phyloP scores from a whole-genome alignment of 2,329 filamentous ascomycete species.

The Tympanopsis confertula region DNA sequence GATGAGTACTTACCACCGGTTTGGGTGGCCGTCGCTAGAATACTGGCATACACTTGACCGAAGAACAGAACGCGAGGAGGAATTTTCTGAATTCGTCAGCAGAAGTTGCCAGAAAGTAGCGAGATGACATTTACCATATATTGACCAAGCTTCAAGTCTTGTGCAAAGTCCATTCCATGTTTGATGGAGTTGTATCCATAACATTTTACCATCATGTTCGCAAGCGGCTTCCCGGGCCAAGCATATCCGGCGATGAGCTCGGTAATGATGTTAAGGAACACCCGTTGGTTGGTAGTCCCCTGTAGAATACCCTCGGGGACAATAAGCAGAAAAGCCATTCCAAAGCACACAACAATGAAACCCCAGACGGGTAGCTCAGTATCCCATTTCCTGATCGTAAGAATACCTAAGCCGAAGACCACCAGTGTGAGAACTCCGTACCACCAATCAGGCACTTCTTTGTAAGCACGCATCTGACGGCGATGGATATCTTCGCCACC shows the following conservation, averaged over 20 bases:
- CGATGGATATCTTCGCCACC: constrained; percentile 22
- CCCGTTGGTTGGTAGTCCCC: constrained; percentile 15
- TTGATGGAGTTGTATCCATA: constrained; percentile 20
- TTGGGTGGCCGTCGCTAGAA: constrained; percentile 17
- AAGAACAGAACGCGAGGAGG: constrained; percentile 17
- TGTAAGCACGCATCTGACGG: constrained; percentile 20
- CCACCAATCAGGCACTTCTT: constrained; percentile 26
- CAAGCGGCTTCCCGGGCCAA: constrained; percentile 15
- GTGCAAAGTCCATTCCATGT: constrained; percentile 17
- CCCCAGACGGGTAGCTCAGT: constrained; percentile 16
- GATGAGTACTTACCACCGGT: constrained; percentile 13
- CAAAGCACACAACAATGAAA: constrained; percentile 12
- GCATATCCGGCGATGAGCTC: constrained; percentile 19
- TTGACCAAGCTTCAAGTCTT: constrained; percentile 17
- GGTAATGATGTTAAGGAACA: constrained; percentile 17
- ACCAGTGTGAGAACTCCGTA: constrained; percentile 18
- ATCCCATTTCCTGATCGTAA: constrained; percentile 11
- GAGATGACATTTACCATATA: constrained; percentile 11
- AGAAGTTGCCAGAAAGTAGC: too few relatives aligned
- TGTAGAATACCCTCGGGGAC: constrained; percentile 11
- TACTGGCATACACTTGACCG: constrained; percentile 18
- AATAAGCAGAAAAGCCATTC: constrained; percentile 12
- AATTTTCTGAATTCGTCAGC: constrained; percentile 12
- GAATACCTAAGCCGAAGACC: constrained; percentile 18
- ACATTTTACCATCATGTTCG: constrained; percentile 19